Percentiles rank a stretch among this genome's conserved stretches.
These are phyloP conservation scores for Salinomyces thailandicus DNA, from an alignment of 2,329 filamentous ascomycete species.

Conservation along the genomic window DNA sequence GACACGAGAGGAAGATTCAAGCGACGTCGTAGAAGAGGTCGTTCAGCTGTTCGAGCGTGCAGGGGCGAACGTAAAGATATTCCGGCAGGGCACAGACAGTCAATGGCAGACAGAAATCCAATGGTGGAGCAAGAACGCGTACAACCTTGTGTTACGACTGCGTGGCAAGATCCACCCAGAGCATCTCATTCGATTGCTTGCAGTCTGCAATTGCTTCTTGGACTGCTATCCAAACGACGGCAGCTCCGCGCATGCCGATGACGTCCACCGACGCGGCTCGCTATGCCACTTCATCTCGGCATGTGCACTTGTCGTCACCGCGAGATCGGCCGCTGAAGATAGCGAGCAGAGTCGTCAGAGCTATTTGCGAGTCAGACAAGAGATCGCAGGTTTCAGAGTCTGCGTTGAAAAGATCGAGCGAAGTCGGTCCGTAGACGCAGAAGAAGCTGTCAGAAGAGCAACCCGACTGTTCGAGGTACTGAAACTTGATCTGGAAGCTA, in stretches of 20 bases:
- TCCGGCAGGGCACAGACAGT: constrained; percentile 29
- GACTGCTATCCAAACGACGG: constrained; percentile 14
- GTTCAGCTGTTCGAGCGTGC: constrained; percentile 45
- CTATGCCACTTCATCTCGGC: constrained; percentile 60
- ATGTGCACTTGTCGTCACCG: constrained; percentile 37
- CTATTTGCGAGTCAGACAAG: constrained; percentile 52
- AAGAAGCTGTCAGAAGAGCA: constrained; percentile 20
- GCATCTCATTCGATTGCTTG: constrained; percentile 46
- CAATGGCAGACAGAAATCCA: constrained; percentile 53
- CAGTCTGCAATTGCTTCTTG: constrained; percentile 30
- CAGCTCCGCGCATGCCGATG: constrained; percentile 8
- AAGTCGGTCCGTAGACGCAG: constrained; percentile 30
- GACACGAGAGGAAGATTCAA: constrained; percentile 19
- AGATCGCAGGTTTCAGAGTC: constrained; percentile 49
- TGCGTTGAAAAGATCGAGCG: not conserved
- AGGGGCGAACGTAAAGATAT: constrained; percentile 35
- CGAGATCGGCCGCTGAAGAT: constrained; percentile 34
- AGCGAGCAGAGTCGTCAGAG: constrained; percentile 44
- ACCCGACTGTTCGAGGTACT: constrained; percentile 47
- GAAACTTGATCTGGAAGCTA: constrained; percentile 71
- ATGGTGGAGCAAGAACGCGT: constrained; percentile 76
- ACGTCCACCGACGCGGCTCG: constrained; percentile 47
- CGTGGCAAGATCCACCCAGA: constrained; percentile 47
- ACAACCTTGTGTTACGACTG: constrained; percentile 62
- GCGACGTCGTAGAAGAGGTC: constrained; percentile 36